phyloP scores from a whole-genome alignment of 768 basidiomycete genomes.

The Clavaria fumosa region DNA sequence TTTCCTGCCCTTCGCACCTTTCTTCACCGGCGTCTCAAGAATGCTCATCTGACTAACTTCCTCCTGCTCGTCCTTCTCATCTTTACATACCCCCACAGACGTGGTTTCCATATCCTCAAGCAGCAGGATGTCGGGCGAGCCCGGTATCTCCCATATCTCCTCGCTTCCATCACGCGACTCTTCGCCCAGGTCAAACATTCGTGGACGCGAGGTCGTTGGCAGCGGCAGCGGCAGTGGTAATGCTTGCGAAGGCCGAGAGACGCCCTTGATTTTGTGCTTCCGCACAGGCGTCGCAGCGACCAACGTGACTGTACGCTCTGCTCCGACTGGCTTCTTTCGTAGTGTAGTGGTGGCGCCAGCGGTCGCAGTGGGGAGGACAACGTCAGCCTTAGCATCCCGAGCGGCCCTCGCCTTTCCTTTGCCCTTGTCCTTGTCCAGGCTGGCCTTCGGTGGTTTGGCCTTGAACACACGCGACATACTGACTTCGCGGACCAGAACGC shows the following conservation, averaged over 20 bases:
- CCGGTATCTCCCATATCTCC: conserved; percentile 28
- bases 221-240: too few species aligned
- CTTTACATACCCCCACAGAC: too few species aligned
- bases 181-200: conserved; percentile 8
- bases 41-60: too few species aligned
- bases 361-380: too few species aligned
- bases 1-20: too few species aligned
- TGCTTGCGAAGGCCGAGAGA: conserved; percentile 12
- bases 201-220: conserved; percentile 1
- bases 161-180: too few species aligned
- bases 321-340: not conserved
- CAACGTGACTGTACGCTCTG: conserved; percentile 26
- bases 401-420: conserved; percentile 14
- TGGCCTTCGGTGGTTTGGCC: too few species aligned
- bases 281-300: conserved; percentile 42
- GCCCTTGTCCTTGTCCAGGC: conserved; percentile 10
- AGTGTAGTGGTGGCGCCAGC: conserved; percentile 1
- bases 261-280: conserved; percentile 22
- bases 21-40: too few species aligned
- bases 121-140: conserved; percentile 28
- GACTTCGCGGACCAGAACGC: conserved; percentile 49
- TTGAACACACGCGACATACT: conserved; percentile 68
- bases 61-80: too few species aligned
- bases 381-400: conserved; percentile 3
- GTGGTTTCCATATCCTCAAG: too few species aligned